A percentile compares a stretch with the other conserved stretches of the same genome.
phyloP scores from a whole-genome alignment of 2,329 filamentous ascomycete species.

The Apiospora saccharicola region DNA sequence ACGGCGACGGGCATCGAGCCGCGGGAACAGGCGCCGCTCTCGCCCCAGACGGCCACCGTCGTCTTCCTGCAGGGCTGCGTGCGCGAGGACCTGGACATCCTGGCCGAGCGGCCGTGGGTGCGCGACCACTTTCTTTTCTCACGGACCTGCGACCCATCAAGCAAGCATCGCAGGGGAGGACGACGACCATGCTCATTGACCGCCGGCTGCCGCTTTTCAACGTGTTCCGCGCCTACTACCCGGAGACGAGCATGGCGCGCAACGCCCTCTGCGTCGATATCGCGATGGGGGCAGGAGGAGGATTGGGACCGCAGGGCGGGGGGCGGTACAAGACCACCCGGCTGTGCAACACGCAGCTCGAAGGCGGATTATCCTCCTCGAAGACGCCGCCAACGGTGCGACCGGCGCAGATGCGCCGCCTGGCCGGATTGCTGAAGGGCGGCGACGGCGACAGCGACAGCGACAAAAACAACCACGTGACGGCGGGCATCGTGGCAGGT shows the following conservation, averaged over 20 bases:
- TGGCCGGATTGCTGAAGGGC: constrained; percentile 32
- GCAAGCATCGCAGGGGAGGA: constrained; percentile 31
- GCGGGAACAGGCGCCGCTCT: background rate
- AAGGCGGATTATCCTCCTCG: constrained; percentile 22
- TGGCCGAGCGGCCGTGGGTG: constrained; percentile 54
- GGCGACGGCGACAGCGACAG: background rate
- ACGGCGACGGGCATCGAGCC: background rate
- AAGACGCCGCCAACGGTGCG: constrained; percentile 24
- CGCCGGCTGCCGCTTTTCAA: constrained; percentile 45
- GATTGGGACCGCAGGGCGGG: too few species aligned
- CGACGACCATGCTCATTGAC: constrained; percentile 59
- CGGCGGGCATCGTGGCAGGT: constrained; percentile 55
- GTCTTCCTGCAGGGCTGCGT: constrained; percentile 62
- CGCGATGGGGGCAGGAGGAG: constrained; percentile 12
- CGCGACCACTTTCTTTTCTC: constrained; percentile 51
- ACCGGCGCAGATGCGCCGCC: constrained; percentile 34
- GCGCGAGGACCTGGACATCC: constrained; percentile 50
- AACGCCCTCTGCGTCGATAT: constrained; percentile 48
- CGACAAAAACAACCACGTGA: constrained; percentile 34
- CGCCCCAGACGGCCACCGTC: constrained; percentile 41
- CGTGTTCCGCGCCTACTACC: constrained; percentile 56
- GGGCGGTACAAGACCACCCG: constrained; percentile 1
- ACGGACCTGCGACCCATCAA: constrained; percentile 46
- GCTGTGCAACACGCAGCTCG: constrained; percentile 41
- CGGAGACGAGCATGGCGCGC: constrained; percentile 52